These are phyloP conservation scores for Misopates orontium DNA, from an alignment of 257 asterid genomes.

Conservation along the genomic window DNA sequence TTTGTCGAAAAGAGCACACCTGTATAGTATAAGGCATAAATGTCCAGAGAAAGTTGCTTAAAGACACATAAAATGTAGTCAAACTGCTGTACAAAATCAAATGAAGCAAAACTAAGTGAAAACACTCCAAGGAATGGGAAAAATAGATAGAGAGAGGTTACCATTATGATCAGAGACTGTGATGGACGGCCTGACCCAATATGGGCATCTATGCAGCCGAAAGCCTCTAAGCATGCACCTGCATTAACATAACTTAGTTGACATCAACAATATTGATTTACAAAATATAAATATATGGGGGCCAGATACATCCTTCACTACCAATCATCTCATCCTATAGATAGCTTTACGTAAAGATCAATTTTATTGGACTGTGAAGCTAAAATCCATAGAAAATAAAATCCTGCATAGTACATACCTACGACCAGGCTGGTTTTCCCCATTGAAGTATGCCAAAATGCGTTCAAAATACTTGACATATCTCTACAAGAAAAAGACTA, in stretches of 20 bases:
- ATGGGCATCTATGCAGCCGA: conserved; percentile 93
- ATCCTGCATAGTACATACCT: conserved; percentile 49
- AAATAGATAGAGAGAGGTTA: conserved; percentile 21
- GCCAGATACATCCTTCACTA: conserved; percentile 17
- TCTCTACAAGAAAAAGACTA: conserved; percentile 53
- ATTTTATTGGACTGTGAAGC: conserved; percentile 19
- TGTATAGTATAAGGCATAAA: conserved; percentile 38
- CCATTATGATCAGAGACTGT: conserved; percentile 91
- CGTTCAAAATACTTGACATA: conserved; percentile 98
- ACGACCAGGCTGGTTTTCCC: conserved; percentile 97
- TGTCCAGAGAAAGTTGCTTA: neutral
- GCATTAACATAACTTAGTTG: conserved; percentile 31
- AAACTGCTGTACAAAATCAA: neutral
- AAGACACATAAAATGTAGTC: neutral
- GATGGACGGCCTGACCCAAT: conserved; percentile 91
- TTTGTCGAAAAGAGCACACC: conserved; percentile 92
- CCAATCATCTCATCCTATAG: conserved; percentile 19
- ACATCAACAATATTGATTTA: no score
- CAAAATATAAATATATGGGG: conserved; percentile 3
- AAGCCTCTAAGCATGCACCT: conserved; percentile 98
- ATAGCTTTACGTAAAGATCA: conserved; percentile 21
- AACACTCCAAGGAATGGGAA: neutral
- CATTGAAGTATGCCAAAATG: conserved; percentile 75
- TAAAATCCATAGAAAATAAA: conserved; percentile 4
- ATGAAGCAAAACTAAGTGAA: no score